phyloP scores from a whole-genome alignment of 2,329 filamentous ascomycete genomes.

The Monilinia fructigena region DNA sequence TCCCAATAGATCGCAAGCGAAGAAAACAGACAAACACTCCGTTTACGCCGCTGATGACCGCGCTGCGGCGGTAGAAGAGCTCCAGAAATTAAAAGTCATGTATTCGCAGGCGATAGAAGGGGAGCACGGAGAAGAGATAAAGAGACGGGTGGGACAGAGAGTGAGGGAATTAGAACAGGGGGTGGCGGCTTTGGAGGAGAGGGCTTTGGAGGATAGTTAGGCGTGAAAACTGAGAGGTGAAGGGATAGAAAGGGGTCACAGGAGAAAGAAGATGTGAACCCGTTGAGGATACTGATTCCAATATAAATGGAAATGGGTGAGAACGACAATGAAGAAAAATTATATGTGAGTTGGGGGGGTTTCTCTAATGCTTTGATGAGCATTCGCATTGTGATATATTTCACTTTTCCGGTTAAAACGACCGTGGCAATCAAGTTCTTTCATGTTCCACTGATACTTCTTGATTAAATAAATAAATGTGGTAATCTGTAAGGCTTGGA shows the following conservation, averaged over 20 bases:
- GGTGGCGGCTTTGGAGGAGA: slow-evolving; percentile 45
- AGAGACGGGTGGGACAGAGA: slow-evolving; percentile 45
- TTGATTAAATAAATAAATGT: neutral
- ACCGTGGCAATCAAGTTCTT: neutral
- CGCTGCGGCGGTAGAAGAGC: slow-evolving; percentile 46
- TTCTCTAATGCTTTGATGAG: neutral
- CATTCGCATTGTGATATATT: neutral
- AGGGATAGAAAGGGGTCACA: neutral
- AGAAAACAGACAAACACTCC: slow-evolving; percentile 46
- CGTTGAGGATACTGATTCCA: neutral
- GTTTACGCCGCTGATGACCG: slow-evolving; percentile 49
- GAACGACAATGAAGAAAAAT: neutral
- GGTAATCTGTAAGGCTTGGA: neutral
- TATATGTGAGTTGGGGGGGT: neutral
- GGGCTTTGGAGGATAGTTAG: slow-evolving; percentile 40
- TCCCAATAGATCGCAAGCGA: slow-evolving; percentile 44
- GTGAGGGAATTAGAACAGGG: slow-evolving; percentile 48
- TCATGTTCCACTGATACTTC: neutral
- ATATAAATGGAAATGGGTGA: neutral
- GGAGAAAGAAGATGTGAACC: neutral
- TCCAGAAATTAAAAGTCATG: slow-evolving; percentile 42
- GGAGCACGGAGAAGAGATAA: slow-evolving; percentile 45
- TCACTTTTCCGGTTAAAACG: neutral
- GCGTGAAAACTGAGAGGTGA: too few species aligned
- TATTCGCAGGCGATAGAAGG: slow-evolving; percentile 40